Base-by-base conservation (phyloP, 2,329 filamentous ascomycete species). In the Triangularia setosa region DNA sequence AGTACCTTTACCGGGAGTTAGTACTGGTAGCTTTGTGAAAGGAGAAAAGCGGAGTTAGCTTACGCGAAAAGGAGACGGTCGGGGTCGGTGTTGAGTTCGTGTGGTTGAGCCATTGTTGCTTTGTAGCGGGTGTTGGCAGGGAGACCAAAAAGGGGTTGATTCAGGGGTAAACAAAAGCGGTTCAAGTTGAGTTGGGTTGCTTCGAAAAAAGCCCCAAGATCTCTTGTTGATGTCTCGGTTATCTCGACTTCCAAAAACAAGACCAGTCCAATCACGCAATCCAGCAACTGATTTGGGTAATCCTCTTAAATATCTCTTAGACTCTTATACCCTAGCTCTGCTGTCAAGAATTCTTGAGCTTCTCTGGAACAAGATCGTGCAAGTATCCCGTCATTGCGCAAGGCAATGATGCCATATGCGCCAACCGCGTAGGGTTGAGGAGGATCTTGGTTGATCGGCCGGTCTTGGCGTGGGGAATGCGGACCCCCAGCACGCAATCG, bases 11-110 rank as follows among this genome's bases (percentile, higher is more conserved):
- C n/a, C n/a, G n/a, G n/a, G n/a, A n/a, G n/a, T n/a, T n/a, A n/a
- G n/a, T n/a, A n/a, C n/a, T n/a, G n/a, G n/a, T 83, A 83, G 9
- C 76, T 78, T 54, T 57, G n/a, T 18, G 12, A 23, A 24, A 59
- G 48, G 8, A 35, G 28, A 61, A 11, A 35, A 18, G 55, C 27
- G 21, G 60, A 14, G 9, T 21, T 12, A 3, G 52, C 67, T 1
- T 65, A 72, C 69, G 69, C 70, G 57, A 72, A 72, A 12, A 69
- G 60, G n/a, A 72, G 58, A 18, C 68, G 35, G 16, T 66, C 48
- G 1, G 66, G 64, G 60, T 65, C 62, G 64, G 53, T 63, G 64
- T 68, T 68, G 21, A 68, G 62, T 23, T 58, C 14, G 35, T 33
- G 40, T 60, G 27, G 40, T 56, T 59, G 30, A n/a, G 30, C 24